Percentiles rank a stretch among this genome's conserved stretches.
Evolutionary conservation across 1,284 basidiomycete genomes (phyloP).

Genomic region (Puccinia horiana): DNA sequence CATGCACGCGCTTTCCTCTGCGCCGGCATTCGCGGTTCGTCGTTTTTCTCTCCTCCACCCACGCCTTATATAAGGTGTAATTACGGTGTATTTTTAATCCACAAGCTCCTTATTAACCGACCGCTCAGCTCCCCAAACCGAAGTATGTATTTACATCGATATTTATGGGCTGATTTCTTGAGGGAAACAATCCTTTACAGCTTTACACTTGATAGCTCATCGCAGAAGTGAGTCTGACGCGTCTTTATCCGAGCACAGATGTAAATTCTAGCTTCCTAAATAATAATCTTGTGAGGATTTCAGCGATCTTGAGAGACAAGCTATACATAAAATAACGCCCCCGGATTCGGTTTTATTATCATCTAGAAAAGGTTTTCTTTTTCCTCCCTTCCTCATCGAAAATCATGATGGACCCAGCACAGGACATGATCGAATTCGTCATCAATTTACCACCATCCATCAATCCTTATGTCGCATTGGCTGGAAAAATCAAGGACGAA

Average conservation of each 20-base stretch:
- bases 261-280: neutral
- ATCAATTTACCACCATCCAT: neutral
- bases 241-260: neutral
- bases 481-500: neutral
- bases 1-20: neutral
- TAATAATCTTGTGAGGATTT: neutral
- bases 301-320: neutral
- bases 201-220: no score
- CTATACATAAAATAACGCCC: neutral
- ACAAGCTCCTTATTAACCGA: neutral
- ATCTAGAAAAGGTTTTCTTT: neutral
- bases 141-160: no score
- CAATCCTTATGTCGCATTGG: conserved; percentile 1
- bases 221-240: neutral
- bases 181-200: neutral
- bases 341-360: neutral
- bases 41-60: neutral
- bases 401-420: neutral
- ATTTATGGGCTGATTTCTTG: no score
- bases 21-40: neutral
- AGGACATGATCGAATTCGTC: conserved; percentile 1
- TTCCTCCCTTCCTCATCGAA: no score
- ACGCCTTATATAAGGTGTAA: neutral
- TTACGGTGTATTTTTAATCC: neutral
- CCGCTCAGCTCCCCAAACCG: neutral